Conservation (phyloP, 2,329 filamentous ascomycete genomes). For the Fusarium oligoseptatum region DNA sequence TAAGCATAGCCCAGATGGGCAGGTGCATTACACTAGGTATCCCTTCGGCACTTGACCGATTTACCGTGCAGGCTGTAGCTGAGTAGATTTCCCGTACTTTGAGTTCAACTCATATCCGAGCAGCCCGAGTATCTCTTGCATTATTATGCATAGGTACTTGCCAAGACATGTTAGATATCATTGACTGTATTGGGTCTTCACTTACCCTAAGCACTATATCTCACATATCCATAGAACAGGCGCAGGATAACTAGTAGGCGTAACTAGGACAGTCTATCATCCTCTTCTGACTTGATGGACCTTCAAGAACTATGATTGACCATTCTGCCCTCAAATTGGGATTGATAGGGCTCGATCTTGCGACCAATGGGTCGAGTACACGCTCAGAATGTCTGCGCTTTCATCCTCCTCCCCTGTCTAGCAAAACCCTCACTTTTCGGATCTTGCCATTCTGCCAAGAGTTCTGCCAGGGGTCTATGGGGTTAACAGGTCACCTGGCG, state of each 20-base stretch:
- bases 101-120: background rate
- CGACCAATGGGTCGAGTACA: background rate
- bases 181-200: background rate
- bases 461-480: background rate
- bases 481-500: background rate
- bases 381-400: background rate
- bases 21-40: background rate
- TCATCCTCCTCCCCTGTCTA: background rate
- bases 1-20: background rate
- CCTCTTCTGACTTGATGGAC: background rate
- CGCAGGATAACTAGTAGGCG: background rate
- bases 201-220: background rate
- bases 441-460: background rate
- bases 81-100: background rate
- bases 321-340: background rate
- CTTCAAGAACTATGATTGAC: background rate
- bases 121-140: background rate
- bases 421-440: no score
- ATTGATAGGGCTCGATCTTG: background rate
- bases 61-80: background rate
- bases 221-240: background rate
- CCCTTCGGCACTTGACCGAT: background rate
- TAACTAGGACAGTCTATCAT: background rate
- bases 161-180: background rate
- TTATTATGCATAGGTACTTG: background rate